A percentile compares a stretch with the other conserved stretches of the same genome.
phyloP scores from a whole-genome alignment of 1,139 yeast genomes.

The Pichia sp. region DNA sequence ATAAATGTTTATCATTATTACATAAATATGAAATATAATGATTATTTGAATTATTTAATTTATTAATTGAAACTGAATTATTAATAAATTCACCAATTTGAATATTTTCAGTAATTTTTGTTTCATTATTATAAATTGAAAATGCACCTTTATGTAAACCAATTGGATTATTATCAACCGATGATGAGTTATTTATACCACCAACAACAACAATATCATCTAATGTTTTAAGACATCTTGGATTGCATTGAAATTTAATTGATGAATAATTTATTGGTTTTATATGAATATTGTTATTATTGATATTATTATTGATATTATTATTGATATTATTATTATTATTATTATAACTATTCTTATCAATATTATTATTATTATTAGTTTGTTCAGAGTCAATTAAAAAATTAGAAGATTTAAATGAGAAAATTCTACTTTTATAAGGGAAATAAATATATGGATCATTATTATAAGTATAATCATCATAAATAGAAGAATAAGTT shows the following conservation, averaged over 20 bases:
- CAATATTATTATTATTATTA: background rate
- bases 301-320: background rate
- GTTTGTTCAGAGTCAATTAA: background rate
- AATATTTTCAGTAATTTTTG: constrained; percentile 42
- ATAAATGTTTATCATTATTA: constrained; percentile 72
- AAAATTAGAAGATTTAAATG: constrained; percentile 23
- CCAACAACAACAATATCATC: constrained; percentile 63
- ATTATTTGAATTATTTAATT: constrained; percentile 26
- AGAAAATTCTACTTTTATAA: constrained; percentile 39
- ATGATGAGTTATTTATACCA: constrained; percentile 40
- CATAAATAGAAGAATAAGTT: constrained; percentile 29
- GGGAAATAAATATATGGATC: constrained; percentile 38
- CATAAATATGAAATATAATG: constrained; percentile 60
- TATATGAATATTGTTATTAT: background rate
- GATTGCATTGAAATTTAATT: constrained; percentile 47
- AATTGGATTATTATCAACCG: constrained; percentile 2
- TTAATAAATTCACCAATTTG: constrained; percentile 77
- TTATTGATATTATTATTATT: too few species aligned
- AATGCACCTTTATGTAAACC: constrained; percentile 15
- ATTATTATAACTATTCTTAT: too few species aligned
- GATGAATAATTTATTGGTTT: constrained; percentile 3
- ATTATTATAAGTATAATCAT: background rate
- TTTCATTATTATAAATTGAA: constrained; percentile 29
- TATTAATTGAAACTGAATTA: constrained; percentile 65
- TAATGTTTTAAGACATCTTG: constrained; percentile 62